Conservation (phyloP, 2,329 filamentous ascomycete species). For the Trichoderma polysporum region DNA sequence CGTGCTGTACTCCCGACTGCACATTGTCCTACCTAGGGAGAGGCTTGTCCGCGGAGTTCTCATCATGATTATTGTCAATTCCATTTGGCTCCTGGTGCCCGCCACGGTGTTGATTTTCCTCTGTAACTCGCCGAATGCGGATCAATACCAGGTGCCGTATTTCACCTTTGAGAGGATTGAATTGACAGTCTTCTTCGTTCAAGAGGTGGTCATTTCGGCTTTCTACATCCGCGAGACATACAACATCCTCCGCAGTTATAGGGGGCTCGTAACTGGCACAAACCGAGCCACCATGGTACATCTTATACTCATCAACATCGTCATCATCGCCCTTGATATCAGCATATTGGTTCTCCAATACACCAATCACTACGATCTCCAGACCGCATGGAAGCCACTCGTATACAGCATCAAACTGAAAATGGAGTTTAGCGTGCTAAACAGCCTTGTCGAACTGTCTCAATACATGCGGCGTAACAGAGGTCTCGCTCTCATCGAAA, state of each 20-base stretch:
- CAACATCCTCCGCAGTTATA: conserved; percentile 45
- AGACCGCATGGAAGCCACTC: conserved; percentile 35
- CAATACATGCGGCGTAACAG: conserved; percentile 16
- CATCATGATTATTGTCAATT: conserved; percentile 56
- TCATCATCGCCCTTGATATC: conserved; percentile 43
- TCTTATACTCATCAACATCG: conserved; percentile 42
- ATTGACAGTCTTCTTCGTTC: conserved; percentile 53
- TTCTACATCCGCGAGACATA: conserved; percentile 54
- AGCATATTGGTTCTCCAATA: conserved; percentile 34
- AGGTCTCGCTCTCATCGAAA: conserved; percentile 19
- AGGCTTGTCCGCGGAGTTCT: conserved; percentile 49
- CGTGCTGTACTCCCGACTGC: conserved; percentile 61
- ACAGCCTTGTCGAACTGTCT: conserved; percentile 32
- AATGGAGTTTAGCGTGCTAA: conserved; percentile 36
- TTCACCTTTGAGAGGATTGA: conserved; percentile 51
- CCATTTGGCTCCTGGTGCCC: conserved; percentile 52
- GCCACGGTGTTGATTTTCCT: conserved; percentile 56
- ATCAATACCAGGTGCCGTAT: conserved; percentile 32
- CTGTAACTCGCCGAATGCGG: conserved; percentile 36
- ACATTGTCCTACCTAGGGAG: conserved; percentile 54
- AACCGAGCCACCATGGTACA: conserved; percentile 29
- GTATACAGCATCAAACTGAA: conserved; percentile 38
- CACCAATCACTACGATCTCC: conserved; percentile 31
- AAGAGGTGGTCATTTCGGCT: conserved; percentile 52
- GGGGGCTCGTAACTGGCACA: conserved; percentile 26